A percentile compares a stretch with the other conserved stretches of the same genome.
These are phyloP conservation scores for Yamadazyma buinensis DNA, from an alignment of 1,139 yeast genomes.

Conservation along the genomic window DNA sequence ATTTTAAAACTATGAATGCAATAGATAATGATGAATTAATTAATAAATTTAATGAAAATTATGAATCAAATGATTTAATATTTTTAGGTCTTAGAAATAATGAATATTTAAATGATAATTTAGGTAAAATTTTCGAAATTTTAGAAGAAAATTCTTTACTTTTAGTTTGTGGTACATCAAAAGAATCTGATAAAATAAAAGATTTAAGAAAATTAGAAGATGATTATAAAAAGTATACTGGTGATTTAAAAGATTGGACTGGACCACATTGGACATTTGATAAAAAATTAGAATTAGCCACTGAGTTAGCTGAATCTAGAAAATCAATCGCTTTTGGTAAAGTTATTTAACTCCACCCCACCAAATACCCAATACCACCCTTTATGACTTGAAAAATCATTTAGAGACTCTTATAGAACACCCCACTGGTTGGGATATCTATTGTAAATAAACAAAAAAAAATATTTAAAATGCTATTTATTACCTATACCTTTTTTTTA, in stretches of 20 bases:
- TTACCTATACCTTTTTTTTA: no score
- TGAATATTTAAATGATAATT: constrained; percentile 34
- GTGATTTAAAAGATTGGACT: constrained; percentile 31
- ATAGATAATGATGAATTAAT: constrained; percentile 22
- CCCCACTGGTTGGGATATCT: no score
- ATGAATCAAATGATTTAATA: constrained; percentile 26
- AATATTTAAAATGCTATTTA: neutral
- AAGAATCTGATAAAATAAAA: constrained; percentile 52
- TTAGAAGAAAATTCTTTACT: constrained; percentile 61
- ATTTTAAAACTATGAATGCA: no score
- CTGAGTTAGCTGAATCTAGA: constrained; percentile 48
- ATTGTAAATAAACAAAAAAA: neutral
- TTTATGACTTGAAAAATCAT: no score
- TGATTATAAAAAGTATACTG: constrained; percentile 7
- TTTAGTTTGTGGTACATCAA: constrained; percentile 53
- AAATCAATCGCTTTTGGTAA: constrained; percentile 40
- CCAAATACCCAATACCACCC: no score
- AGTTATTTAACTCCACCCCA: no score
- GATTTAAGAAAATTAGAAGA: constrained; percentile 10
- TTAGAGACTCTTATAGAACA: no score
- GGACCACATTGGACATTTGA: constrained; percentile 51
- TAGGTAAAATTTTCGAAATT: constrained; percentile 45
- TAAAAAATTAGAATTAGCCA: constrained; percentile 37
- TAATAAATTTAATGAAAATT: constrained; percentile 12
- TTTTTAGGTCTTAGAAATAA: constrained; percentile 30